Conservation (phyloP, 306 rosid species). For the Notholithocarpus densiflorus region DNA sequence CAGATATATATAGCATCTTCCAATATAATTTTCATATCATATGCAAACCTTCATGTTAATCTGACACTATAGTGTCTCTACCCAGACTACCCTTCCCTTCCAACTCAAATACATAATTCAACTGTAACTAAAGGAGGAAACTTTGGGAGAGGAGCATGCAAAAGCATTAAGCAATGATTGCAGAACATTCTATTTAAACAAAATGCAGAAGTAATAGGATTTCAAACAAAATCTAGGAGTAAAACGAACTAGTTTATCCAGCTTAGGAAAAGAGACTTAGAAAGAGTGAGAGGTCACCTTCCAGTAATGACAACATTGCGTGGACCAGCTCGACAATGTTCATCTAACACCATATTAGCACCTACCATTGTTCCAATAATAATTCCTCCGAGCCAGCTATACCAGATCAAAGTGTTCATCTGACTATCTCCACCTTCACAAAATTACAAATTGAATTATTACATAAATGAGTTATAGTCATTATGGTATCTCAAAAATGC, state of each 20-base stretch:
- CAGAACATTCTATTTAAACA: neutral
- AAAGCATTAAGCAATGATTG: neutral
- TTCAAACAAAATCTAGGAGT: neutral
- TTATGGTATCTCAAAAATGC: neutral
- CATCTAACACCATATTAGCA: constrained; percentile 86
- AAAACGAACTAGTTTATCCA: neutral
- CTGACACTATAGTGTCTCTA: neutral
- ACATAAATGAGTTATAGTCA: neutral
- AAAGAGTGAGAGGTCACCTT: constrained; percentile 46
- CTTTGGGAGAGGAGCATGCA: neutral
- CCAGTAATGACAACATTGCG: constrained; percentile 92
- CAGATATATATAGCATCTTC: neutral
- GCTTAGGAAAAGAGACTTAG: neutral
- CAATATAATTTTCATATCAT: neutral
- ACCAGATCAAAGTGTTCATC: constrained; percentile 74
- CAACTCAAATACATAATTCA: neutral
- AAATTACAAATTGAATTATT: constrained; percentile 12
- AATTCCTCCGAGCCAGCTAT: constrained; percentile 96
- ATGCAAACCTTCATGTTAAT: neutral
- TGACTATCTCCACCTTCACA: constrained; percentile 79
- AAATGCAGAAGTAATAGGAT: neutral
- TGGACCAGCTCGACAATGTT: constrained; percentile 90
- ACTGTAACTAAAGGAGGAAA: neutral
- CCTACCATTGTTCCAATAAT: constrained; percentile 96
- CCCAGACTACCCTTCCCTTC: no score